Conservation (phyloP, 1,139 yeast species). For the Geotrichum klebahnii region DNA sequence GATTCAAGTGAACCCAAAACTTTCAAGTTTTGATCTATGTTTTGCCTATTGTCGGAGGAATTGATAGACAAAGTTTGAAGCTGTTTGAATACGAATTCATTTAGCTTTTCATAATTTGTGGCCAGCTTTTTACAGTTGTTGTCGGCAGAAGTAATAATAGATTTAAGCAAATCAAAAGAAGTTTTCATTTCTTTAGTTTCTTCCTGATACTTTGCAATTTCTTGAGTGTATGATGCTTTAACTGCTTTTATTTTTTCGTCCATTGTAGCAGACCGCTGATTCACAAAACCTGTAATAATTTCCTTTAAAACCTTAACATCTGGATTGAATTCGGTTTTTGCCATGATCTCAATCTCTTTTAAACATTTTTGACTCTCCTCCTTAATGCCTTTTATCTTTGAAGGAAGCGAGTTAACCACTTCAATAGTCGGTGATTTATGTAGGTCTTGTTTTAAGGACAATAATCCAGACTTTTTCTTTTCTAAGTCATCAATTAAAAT, state of each 20-base stretch:
- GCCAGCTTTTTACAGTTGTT: neutral
- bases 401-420: neutral
- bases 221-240: neutral
- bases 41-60: too few species aligned
- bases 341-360: neutral
- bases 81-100: neutral
- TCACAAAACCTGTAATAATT: neutral
- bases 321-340: neutral
- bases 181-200: neutral
- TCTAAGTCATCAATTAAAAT: neutral
- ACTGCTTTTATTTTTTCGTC: neutral
- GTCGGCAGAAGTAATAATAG: neutral
- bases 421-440: neutral
- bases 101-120: neutral
- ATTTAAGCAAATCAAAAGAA: neutral
- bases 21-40: neutral
- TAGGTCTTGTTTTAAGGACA: neutral
- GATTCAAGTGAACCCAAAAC: neutral
- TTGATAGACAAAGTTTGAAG: neutral
- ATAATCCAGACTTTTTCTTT: neutral
- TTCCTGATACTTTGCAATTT: neutral
- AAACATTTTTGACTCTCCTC: neutral
- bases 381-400: neutral
- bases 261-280: neutral
- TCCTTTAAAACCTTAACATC: neutral